A percentile compares a stretch with the other conserved stretches of the same genome.
These are phyloP conservation scores for Petrea volubilis DNA, from an alignment of 257 asterid species.

Conservation along the genomic window DNA sequence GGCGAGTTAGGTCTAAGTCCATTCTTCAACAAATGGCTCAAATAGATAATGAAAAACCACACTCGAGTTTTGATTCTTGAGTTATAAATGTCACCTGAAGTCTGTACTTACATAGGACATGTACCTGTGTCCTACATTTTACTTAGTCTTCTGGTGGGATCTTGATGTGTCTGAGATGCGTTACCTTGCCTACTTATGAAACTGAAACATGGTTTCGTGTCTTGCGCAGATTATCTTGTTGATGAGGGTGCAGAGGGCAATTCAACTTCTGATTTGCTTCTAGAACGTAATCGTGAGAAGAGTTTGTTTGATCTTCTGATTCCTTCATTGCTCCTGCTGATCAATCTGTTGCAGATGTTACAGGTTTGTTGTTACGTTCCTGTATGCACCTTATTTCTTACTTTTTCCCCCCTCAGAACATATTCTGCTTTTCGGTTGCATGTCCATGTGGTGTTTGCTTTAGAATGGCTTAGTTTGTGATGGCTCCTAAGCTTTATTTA, in stretches of 20 bases:
- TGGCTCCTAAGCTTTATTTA: too few relatives aligned
- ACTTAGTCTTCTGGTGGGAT: background rate
- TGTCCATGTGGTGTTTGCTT: conserved; percentile 7
- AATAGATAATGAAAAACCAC: too few relatives aligned
- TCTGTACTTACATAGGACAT: background rate
- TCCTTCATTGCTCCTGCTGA: conserved; percentile 79
- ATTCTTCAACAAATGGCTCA: too few relatives aligned
- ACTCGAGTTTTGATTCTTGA: background rate
- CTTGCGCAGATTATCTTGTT: conserved; percentile 84
- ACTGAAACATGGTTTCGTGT: conserved; percentile 27
- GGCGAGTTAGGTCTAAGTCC: too few relatives aligned
- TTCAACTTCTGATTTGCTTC: conserved; percentile 86
- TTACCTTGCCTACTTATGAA: background rate
- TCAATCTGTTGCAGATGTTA: conserved; percentile 78
- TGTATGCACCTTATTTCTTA: background rate
- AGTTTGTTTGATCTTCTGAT: conserved; percentile 78
- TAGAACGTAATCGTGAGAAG: conserved; percentile 95
- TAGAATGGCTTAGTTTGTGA: background rate
- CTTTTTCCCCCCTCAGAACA: background rate
- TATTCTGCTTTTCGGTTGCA: conserved; percentile 2
- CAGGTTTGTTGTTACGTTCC: conserved; percentile 48
- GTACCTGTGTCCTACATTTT: background rate
- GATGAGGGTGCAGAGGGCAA: conserved; percentile 93
- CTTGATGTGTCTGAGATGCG: conserved; percentile 22
- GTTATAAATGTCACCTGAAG: background rate